Conservation (phyloP, 306 rosid species). For the Senna tora region DNA sequence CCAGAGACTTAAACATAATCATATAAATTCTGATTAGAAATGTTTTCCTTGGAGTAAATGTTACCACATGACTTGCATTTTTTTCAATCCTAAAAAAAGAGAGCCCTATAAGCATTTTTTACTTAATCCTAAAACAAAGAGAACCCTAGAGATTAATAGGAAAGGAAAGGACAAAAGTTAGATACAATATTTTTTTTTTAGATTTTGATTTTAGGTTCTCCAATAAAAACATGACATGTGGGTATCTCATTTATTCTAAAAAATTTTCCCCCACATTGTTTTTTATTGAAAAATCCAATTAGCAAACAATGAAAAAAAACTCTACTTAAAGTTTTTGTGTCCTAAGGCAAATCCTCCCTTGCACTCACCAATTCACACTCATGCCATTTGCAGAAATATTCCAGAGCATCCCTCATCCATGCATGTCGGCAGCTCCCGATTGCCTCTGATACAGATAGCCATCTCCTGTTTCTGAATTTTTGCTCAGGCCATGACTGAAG, state of each 20-base stretch:
- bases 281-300: conserved; percentile 5
- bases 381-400: conserved; percentile 72
- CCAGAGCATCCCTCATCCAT: conserved; percentile 89
- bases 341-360: conserved; percentile 20
- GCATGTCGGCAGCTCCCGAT: conserved; percentile 69
- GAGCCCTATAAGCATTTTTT: conserved; percentile 6
- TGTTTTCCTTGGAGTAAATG: background rate
- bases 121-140: conserved; percentile 4
- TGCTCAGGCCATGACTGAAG: conserved; percentile 86
- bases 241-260: background rate
- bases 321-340: background rate
- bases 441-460: conserved; percentile 72
- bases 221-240: background rate
- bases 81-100: background rate
- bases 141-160: conserved; percentile 27
- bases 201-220: background rate
- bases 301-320: background rate
- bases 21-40: background rate
- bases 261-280: background rate
- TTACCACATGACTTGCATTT: background rate
- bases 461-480: conserved; percentile 74
- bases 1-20: background rate
- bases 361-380: conserved; percentile 44
- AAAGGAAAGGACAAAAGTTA: background rate
- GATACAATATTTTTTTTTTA: background rate